Conservation (phyloP, 1,284 basidiomycete genomes). For the Erythrobasidium hasegawianum region DNA sequence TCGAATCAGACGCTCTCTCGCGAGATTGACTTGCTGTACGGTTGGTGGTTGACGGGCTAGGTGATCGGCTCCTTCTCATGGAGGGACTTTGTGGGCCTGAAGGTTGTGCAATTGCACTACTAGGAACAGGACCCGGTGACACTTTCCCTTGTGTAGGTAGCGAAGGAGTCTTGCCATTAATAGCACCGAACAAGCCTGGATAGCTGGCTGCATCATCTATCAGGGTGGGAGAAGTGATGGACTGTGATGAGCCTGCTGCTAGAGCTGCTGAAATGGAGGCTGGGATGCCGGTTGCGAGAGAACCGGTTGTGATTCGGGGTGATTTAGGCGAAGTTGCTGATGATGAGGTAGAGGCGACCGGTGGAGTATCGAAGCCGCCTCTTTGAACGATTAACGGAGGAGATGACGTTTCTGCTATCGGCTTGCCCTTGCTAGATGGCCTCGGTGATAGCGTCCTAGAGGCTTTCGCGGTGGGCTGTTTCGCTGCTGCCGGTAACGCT, state of each 20-base stretch:
- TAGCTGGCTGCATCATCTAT: constrained; percentile 7
- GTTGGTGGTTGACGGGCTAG: constrained; percentile 15
- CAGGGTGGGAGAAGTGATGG: constrained; percentile 21
- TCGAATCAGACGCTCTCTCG: background rate
- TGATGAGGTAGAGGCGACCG: background rate
- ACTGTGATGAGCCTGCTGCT: background rate
- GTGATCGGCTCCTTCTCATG: constrained; percentile 25
- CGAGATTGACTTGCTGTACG: background rate
- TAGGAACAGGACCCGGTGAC: background rate
- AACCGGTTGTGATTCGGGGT: background rate
- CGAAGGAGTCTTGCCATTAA: background rate
- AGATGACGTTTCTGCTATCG: background rate
- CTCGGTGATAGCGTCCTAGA: background rate
- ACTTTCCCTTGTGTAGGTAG: background rate
- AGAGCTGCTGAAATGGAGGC: constrained; percentile 1
- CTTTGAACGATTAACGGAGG: constrained; percentile 3
- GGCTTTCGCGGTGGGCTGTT: background rate
- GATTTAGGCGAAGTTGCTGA: background rate
- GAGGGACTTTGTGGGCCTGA: constrained; percentile 18
- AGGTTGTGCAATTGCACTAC: constrained; percentile 19
- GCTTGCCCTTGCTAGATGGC: too few species aligned
- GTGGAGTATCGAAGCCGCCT: constrained; percentile 22
- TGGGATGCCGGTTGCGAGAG: background rate
- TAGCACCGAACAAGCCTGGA: constrained; percentile 14
- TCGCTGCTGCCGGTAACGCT: too few species aligned